Evolutionary conservation across 371 early-diverging fungal species (phyloP).

Genomic region (Mucor sp.): DNA sequence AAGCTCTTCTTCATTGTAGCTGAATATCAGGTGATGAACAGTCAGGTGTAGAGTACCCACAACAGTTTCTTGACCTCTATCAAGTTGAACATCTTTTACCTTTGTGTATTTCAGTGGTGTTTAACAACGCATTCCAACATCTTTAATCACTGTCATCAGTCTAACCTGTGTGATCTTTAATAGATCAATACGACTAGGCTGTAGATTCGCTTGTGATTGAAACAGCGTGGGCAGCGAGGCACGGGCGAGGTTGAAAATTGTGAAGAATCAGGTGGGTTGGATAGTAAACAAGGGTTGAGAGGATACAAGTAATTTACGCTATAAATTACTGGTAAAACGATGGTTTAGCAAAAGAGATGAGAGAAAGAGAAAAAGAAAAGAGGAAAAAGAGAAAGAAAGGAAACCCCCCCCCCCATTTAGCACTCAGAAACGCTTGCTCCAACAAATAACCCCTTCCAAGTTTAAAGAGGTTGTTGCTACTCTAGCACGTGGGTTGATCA

Average conservation of each 20-base stretch:
- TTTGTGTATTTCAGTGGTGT: constrained; percentile 15
- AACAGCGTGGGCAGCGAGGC: constrained; percentile 26
- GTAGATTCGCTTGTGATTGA: constrained; percentile 30
- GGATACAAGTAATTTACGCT: neutral
- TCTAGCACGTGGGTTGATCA: neutral
- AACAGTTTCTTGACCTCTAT: constrained; percentile 55
- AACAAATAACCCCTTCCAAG: neutral
- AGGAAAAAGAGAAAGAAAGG: neutral
- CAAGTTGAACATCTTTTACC: constrained; percentile 68
- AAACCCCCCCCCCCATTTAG: neutral
- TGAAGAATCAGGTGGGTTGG: neutral
- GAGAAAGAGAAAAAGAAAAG: neutral
- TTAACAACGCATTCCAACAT: neutral
- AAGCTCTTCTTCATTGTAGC: constrained; percentile 61
- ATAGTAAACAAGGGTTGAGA: neutral
- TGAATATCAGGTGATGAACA: constrained; percentile 81
- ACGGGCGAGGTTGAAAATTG: constrained; percentile 30
- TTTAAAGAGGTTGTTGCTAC: neutral
- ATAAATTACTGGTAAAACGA: neutral
- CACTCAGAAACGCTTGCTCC: neutral
- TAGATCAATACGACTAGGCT: constrained; percentile 49
- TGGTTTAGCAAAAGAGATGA: neutral
- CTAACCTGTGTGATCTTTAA: constrained; percentile 50
- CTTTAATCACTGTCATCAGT: neutral
- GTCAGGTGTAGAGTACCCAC: constrained; percentile 78